Evolutionary conservation across 1,139 yeast species (phyloP), one percentile per base, ranked within the genome.

Genomic region (Geotrichum bryndzae): DNA sequence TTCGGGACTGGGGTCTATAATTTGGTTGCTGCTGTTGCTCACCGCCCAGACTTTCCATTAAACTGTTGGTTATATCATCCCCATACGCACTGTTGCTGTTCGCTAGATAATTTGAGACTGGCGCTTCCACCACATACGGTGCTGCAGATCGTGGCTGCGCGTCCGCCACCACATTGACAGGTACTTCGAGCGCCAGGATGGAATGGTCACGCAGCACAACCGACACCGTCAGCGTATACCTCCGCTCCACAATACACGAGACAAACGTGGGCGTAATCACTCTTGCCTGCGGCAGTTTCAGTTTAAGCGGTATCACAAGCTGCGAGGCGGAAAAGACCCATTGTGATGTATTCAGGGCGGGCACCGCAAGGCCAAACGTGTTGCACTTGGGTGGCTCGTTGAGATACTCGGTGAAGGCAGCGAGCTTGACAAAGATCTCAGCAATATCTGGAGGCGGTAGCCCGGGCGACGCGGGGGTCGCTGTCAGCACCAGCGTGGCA

Each of bases 221-320:
- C 1, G 33, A 50, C n/a, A 38, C 45, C 18, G 45, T 38, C 45
- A 56, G 13, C 2, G 54, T 48, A 50, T 56, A 56, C 18, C 51
- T 31, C 25, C 58, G 53, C n/a, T 53, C 53, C 13, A 56, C 23
- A 6, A 56, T n/a, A 27, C 58, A 48, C 18, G 58, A 50, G 35
- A 35, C 54, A 48, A 56, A 56, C 5, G 53, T 56, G n/a, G 58
- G 58, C 18, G 35, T 35, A 10, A 50, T 48, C 7, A 50, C 31
- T 31, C 23, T 56, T 25, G 23, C 22, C 35, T 50, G 33, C 15
- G 53, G 58, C 33, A 56, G 45, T 8, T 15, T 22, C n/a, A 56
- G n/a, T 33, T 45, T 50, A 1, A 23, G 53, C 10, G 58, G 58
- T 6, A 56, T 13, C 18, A 38, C 15, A 5, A 38, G 45, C 45